Conservation (phyloP, 805 yeast species). For the Kregervanrija pseudodelftensis region DNA sequence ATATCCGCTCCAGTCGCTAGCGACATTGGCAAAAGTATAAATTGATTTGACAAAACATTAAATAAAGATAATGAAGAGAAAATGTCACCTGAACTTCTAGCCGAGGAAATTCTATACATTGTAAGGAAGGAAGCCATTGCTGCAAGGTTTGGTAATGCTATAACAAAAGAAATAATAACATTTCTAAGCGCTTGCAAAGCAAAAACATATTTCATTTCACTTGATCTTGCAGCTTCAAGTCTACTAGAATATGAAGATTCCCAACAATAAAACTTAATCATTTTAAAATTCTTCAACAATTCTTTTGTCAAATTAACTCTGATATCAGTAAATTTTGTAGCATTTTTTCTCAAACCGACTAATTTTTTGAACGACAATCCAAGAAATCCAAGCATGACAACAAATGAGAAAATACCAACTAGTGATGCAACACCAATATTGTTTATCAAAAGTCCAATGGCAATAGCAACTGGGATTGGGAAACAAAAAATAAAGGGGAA, state of each 20-base stretch:
- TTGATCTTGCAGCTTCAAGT: constrained; percentile 45
- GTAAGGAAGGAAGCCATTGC: constrained; percentile 54
- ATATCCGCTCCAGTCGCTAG: constrained; percentile 62
- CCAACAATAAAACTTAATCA: constrained; percentile 87
- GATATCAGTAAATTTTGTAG: constrained; percentile 60
- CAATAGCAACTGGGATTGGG: constrained; percentile 55
- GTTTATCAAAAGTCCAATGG: constrained; percentile 56
- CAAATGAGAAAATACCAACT: constrained; percentile 55
- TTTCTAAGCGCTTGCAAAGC: constrained; percentile 59
- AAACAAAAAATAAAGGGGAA: constrained; percentile 59
- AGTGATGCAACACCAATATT: constrained; percentile 69
- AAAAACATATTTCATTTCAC: constrained; percentile 56
- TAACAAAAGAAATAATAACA: constrained; percentile 48
- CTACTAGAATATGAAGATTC: constrained; percentile 64
- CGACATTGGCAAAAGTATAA: constrained; percentile 64
- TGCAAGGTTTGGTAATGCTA: constrained; percentile 55
- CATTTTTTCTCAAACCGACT: constrained; percentile 45
- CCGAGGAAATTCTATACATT: constrained; percentile 27
- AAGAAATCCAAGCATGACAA: constrained; percentile 41
- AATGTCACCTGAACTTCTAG: constrained; percentile 48
- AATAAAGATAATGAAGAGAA: constrained; percentile 67
- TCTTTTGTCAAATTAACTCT: constrained; percentile 77
- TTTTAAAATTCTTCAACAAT: constrained; percentile 66
- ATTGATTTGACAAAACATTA: constrained; percentile 52
- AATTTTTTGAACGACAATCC: constrained; percentile 41